A percentile compares a stretch with the other conserved stretches of the same genome.
phyloP scores from a whole-genome alignment of 805 yeast species.

The Tanozyma kutaoensis region DNA sequence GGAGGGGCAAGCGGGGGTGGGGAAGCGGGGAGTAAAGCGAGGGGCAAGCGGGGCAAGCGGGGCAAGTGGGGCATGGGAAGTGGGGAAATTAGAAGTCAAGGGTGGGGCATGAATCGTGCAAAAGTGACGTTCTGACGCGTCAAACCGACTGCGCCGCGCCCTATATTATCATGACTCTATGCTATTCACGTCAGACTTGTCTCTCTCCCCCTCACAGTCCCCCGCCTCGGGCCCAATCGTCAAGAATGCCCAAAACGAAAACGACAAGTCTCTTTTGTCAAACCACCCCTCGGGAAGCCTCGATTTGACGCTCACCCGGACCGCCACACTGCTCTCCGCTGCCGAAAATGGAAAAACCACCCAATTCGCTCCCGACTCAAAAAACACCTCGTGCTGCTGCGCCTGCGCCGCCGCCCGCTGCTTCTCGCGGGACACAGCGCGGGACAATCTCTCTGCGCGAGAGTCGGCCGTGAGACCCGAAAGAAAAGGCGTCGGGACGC shows the following conservation, averaged over 20 bases:
- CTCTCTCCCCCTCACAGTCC: not conserved
- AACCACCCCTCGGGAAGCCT: constrained; percentile 11
- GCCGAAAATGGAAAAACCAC: constrained; percentile 16
- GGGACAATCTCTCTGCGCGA: too few relatives aligned
- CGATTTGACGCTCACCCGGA: constrained; percentile 15
- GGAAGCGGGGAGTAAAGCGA: not conserved
- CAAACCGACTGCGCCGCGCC: not conserved
- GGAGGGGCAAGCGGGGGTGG: not conserved
- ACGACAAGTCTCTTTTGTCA: not conserved
- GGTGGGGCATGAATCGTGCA: not conserved
- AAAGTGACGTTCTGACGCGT: not conserved
- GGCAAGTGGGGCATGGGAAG: not conserved
- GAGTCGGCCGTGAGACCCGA: too few relatives aligned
- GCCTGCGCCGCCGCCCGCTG: too few relatives aligned
- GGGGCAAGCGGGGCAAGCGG: not conserved
- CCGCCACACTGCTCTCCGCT: constrained; percentile 11
- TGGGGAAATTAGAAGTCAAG: not conserved
- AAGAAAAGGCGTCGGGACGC: too few relatives aligned
- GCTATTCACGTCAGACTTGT: not conserved
- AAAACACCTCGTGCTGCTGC: too few relatives aligned
- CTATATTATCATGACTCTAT: not conserved
- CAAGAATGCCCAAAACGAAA: not conserved
- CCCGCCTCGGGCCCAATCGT: not conserved
- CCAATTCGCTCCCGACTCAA: constrained; percentile 20
- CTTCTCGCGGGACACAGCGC: too few relatives aligned